Percentiles rank a stretch among this genome's conserved stretches.
These are phyloP conservation scores for Pseudogymnoascus sp. DNA, from an alignment of 2,329 filamentous ascomycete species.

Conservation along the genomic window DNA sequence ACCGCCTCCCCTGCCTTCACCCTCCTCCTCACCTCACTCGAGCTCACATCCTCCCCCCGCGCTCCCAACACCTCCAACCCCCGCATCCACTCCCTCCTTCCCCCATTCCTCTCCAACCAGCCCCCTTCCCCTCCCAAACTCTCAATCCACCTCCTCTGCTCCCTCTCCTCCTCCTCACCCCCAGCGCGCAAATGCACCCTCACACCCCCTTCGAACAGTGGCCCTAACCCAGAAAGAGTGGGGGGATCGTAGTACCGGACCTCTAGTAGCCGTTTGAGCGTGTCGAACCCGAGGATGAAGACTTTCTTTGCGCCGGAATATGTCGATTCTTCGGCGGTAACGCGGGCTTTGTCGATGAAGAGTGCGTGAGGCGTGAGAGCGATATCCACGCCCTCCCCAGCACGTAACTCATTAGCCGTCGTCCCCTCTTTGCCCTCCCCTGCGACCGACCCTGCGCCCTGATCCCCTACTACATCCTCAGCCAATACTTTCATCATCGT, in stretches of 20 bases:
- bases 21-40: conserved; percentile 54
- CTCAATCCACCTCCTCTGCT: conserved; percentile 43
- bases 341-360: conserved; percentile 62
- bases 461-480: conserved; percentile 39
- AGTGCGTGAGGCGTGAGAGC: conserved; percentile 64
- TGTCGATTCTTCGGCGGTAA: conserved; percentile 40
- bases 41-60: conserved; percentile 37
- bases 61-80: conserved; percentile 53
- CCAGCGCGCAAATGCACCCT: conserved; percentile 53
- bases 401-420: background rate
- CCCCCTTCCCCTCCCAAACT: conserved; percentile 25
- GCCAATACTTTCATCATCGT: conserved; percentile 66
- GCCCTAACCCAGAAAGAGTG: conserved; percentile 47
- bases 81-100: conserved; percentile 46
- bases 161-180: conserved; percentile 43
- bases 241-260: conserved; percentile 58
- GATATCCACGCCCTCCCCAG: conserved; percentile 44
- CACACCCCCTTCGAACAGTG: conserved; percentile 59
- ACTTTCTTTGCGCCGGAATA: conserved; percentile 45
- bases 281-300: conserved; percentile 69
- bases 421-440: conserved; percentile 11
- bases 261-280: conserved; percentile 61
- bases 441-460: background rate
- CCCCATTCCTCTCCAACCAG: conserved; percentile 44
- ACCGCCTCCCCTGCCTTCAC: conserved; percentile 40